Evolutionary conservation across 768 basidiomycete species (phyloP), one percentile per base, ranked within the genome.

Genomic region (Lanmaoa pseudosensibilis): DNA sequence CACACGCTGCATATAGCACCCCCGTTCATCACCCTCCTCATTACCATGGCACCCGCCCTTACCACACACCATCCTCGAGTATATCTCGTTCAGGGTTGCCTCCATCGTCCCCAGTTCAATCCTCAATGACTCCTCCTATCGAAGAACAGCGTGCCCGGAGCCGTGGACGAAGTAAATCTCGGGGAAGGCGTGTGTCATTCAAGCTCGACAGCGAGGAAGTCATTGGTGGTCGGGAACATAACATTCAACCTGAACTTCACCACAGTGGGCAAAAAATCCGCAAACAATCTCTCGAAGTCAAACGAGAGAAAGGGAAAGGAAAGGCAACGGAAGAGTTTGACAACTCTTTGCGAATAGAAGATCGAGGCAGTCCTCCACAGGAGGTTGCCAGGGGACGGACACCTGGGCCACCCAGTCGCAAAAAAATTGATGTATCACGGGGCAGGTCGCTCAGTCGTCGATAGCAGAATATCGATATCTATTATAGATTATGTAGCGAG

Each of bases 111-210:
- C 79, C 83, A 3, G 71, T 78, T 52, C 64, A 52, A 13, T 61
- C 61, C n/a, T 75, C 74, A 2, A 75, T 77, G 4, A 73, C 79
- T 27, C 74, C 80, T 19, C 47, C 71, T 45, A 58, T 65, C 16
- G 66, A 60, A 51, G 68, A 61, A 43, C 67, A 57, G 30, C 74
- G 73, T 52, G 74, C 77, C 0, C 60, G 78, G 27, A 58, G 57
- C 58, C 80, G 80, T 25, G 69, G 73, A 30, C 75, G 81, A 49
- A 84, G 84, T 68, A 77, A 71, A 47, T 83, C 84, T 19, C 69
- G 79, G 32, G 84, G 81, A 10, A 76, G 85, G 55, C 74, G 75
- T 23, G 85, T 86, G 2, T 84, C 84, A 12, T 87, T 87, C 65
- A 74, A 69, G 55, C 60, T 83, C n/a, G 70, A 70, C 32, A 69